These are phyloP conservation scores for Niveomyces coronatus DNA, from an alignment of 2,329 filamentous ascomycete genomes.

Conservation along the genomic window DNA sequence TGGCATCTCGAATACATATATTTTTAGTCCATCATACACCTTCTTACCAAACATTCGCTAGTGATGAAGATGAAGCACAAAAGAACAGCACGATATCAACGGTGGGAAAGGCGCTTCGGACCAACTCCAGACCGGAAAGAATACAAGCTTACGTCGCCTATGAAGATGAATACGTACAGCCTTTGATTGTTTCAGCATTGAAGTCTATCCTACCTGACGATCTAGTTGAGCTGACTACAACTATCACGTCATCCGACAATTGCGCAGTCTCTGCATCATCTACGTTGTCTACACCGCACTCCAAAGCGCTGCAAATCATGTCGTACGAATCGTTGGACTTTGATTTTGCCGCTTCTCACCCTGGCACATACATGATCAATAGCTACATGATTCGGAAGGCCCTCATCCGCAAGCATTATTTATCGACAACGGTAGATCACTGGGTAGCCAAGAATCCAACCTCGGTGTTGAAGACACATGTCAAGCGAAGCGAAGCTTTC, in stretches of 20 bases:
- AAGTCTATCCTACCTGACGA: constrained; percentile 45
- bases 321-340: constrained; percentile 87
- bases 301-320: constrained; percentile 61
- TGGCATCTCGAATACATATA: constrained; percentile 13
- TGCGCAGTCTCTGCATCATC: constrained; percentile 24
- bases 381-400: constrained; percentile 95
- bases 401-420: constrained; percentile 89
- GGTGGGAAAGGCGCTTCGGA: constrained; percentile 14
- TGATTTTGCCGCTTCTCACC: constrained; percentile 53
- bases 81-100: constrained; percentile 9
- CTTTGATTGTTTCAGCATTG: constrained; percentile 68
- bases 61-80: constrained; percentile 12
- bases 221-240: constrained; percentile 45
- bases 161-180: constrained; percentile 82
- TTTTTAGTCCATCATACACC: constrained; percentile 24
- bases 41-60: too few relatives aligned
- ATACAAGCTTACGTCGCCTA: constrained; percentile 68
- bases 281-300: constrained; percentile 17
- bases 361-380: constrained; percentile 58
- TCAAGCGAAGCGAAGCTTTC: constrained; percentile 74
- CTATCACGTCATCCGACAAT: constrained; percentile 21
- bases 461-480: constrained; percentile 56
- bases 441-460: constrained; percentile 78
- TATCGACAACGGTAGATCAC: constrained; percentile 70
- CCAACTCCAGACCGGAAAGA: constrained; percentile 12